Evolutionary conservation across 768 basidiomycete species (phyloP).

Genomic region (Podaxis mareebaensis): DNA sequence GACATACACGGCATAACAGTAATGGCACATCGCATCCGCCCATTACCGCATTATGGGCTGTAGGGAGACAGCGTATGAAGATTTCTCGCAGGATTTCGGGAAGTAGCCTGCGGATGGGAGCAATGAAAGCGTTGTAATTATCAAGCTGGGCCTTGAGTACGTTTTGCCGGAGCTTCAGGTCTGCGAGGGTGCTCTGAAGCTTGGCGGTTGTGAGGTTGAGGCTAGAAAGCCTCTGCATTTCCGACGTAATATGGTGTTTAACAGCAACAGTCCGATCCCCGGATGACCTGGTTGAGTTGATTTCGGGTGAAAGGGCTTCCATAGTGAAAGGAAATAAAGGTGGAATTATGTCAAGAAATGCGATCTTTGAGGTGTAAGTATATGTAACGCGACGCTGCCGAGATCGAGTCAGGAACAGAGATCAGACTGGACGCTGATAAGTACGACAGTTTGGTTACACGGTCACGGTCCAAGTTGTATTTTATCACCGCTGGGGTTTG

Average conservation of each 20-base stretch:
- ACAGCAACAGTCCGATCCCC: neutral
- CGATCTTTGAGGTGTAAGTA: no score
- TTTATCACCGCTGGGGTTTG: no score
- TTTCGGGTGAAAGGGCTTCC: no score
- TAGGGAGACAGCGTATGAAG: constrained; percentile 21
- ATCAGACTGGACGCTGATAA: no score
- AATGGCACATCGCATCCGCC: constrained; percentile 17
- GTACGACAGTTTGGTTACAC: no score
- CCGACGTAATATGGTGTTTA: neutral
- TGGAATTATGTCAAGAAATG: no score
- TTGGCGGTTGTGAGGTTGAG: neutral
- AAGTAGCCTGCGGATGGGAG: constrained; percentile 20
- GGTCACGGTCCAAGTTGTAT: no score
- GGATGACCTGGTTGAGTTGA: no score
- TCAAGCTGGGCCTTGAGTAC: neutral
- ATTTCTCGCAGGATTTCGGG: constrained; percentile 24
- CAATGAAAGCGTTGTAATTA: neutral
- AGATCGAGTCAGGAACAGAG: no score
- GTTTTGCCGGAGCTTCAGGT: neutral
- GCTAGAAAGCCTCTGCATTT: neutral
- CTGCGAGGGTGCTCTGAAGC: neutral
- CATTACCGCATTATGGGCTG: constrained; percentile 17
- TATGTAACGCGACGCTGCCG: no score
- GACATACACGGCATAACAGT: constrained; percentile 20
- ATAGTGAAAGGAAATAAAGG: no score